Base-by-base conservation (phyloP, 139 green algal species). In the Chlorella vulgaris region DNA sequence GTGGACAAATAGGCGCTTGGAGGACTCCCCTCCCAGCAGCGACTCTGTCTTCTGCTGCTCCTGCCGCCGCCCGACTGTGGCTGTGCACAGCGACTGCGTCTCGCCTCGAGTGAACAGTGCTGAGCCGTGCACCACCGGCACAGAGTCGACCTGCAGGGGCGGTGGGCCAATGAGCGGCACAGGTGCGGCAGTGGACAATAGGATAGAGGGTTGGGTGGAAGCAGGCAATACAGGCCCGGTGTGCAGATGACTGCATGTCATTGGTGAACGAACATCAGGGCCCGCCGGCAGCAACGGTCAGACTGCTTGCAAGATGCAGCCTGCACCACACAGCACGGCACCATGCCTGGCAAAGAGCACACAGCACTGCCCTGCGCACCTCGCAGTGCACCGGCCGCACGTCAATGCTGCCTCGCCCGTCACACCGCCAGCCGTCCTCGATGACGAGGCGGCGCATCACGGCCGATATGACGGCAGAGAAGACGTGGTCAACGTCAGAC, bases 91-190 rank as follows among this genome's bases (percentile, higher is more conserved):
- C 18, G 90, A 89, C 91, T 98, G 96, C 42, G 96, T 99, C 87
- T 99, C 95, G 3, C 97, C 97, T 7, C 95, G 89, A 4, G 92
- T 98, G 86, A 99, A 98, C 43, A 93, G 69, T 0, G 84, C 86
- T 2, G 89, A 92, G n/a, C 92, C 92, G 78, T 96, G 92, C 50
- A 94, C 90, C 10, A 86, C 77, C 26, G 85, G 88, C 2, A 93
- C 36, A 4, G 78, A 40, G 61, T 70, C 83, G 5, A 83, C 82
- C 82, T 85, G n/a, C n/a, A n/a, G n/a, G n/a, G n/a, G n/a, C n/a
- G n/a, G n/a, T n/a, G n/a, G n/a, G n/a, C n/a, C n/a, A n/a, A n/a
- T n/a, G n/a, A n/a, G n/a, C n/a, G n/a, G n/a, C n/a, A n/a, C n/a
- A n/a, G n/a, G n/a, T n/a, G n/a, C n/a, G n/a, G n/a, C n/a, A n/a